A percentile compares a stretch with the other conserved stretches of the same genome.
phyloP scores from a whole-genome alignment of 768 basidiomycete genomes.

The Hemileccinum rubropunctum region DNA sequence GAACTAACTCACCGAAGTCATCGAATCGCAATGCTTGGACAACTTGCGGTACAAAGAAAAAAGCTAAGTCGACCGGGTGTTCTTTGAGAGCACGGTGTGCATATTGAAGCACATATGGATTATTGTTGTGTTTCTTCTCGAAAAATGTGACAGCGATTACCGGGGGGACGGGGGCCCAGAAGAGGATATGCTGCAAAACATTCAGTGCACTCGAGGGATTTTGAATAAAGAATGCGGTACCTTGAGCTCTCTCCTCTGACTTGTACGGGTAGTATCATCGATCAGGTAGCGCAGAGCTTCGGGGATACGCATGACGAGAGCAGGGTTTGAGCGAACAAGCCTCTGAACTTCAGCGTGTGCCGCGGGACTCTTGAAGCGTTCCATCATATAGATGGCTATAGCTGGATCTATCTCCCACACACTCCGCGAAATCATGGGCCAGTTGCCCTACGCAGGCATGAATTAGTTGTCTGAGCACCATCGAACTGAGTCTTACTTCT shows the following conservation, averaged over 20 bases:
- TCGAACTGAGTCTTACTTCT: constrained; percentile 45
- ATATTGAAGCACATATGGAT: constrained; percentile 90
- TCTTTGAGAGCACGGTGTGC: constrained; percentile 93
- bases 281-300: constrained; percentile 82
- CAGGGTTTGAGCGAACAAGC: constrained; percentile 70
- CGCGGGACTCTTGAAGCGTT: constrained; percentile 74
- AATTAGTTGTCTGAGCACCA: background rate
- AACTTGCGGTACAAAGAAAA: constrained; percentile 99
- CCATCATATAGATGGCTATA: constrained; percentile 78
- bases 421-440: constrained; percentile 66
- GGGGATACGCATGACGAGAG: constrained; percentile 66
- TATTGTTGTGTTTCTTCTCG: constrained; percentile 77
- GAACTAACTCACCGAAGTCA: constrained; percentile 59
- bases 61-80: constrained; percentile 91
- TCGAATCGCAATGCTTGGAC: constrained; percentile 95
- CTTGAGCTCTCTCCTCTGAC: constrained; percentile 67
- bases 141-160: constrained; percentile 81
- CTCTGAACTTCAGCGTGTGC: constrained; percentile 72
- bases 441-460: constrained; percentile 45
- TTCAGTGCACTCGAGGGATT: background rate
- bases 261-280: constrained; percentile 62
- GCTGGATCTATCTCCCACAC: constrained; percentile 84
- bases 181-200: constrained; percentile 65
- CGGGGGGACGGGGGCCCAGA: constrained; percentile 89
- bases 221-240: constrained; percentile 37